A percentile compares a stretch with the other conserved stretches of the same genome.
Conservation (phyloP, 768 basidiomycete species). For the Rhodosporidiobolus sp. region DNA sequence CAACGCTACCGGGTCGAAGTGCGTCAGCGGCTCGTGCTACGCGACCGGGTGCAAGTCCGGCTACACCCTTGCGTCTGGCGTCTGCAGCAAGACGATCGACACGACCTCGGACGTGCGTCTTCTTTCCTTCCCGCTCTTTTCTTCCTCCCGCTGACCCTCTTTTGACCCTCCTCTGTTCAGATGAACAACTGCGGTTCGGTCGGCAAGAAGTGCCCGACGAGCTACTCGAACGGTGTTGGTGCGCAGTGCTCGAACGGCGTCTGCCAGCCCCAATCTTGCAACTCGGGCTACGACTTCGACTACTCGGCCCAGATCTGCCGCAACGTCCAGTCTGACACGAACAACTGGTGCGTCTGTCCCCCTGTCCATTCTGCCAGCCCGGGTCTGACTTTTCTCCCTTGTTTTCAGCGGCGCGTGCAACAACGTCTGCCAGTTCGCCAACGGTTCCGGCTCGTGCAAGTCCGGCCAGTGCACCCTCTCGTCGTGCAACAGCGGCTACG, state of each 20-base stretch:
- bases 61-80: conserved; percentile 28
- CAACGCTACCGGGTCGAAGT: conserved; percentile 4
- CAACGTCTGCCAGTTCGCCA: conserved; percentile 7
- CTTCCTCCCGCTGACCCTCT: not conserved
- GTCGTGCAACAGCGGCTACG: conserved; percentile 23
- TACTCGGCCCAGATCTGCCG: conserved; percentile 14
- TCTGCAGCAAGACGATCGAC: conserved; percentile 25
- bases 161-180: not conserved
- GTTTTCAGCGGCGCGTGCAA: not conserved
- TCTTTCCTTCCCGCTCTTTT: not conserved
- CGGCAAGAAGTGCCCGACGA: conserved; percentile 22
- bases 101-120: conserved; percentile 31
- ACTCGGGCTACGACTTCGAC: conserved; percentile 26
- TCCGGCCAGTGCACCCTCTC: conserved; percentile 20
- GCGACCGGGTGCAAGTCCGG: conserved; percentile 18
- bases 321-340: conserved; percentile 4
- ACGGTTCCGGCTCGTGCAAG: conserved; percentile 14
- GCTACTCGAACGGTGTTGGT: conserved; percentile 26
- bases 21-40: conserved; percentile 21
- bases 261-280: conserved; percentile 25
- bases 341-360: conserved; percentile 25
- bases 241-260: conserved; percentile 17
- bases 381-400: not conserved
- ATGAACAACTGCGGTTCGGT: conserved; percentile 30
- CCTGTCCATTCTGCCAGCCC: not conserved